Evolutionary conservation across 345 rosid species (phyloP), one percentile per base, ranked within the genome.

Genomic region (Acer yangbiense): DNA sequence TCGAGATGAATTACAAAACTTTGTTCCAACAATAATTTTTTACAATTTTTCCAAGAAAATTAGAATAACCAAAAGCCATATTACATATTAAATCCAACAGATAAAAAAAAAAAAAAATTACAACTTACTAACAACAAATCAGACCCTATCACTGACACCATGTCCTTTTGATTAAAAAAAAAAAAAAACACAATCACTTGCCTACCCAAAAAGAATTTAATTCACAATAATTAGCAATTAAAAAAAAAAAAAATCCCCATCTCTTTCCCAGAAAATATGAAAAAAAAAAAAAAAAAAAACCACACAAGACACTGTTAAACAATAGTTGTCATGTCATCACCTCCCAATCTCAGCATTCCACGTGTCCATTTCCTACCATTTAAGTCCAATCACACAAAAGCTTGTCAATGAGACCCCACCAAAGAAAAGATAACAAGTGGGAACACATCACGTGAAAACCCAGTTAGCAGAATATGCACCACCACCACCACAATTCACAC

Each of bases 391-490:
- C 71, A 13, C 14, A 8, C 69, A 72, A 39, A 16, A 43, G 43
- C 57, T 77, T 68, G 67, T 63, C 76, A 35, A 39, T 32, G 70
- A 69, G 39, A 35, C 61, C 72, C 84, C 77, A 73, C 74, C 6
- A 46, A 2, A 44, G 6, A 35, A 44, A 73, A 50, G 70, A 72
- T 64, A 61, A 32, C 78, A 61, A 68, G 61, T 69, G 29, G 76
- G 78, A 76, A 85, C 88, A 85, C 71, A 75, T 79, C 80, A 86
- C 82, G 83, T 83, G 88, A 79, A 79, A 65, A 23, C 73, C 78
- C 81, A 57, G 76, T 75, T 77, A 70, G 79, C 78, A 68, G 73
- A 84, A 78, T 69, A 46, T 76, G 65, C 76, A 78, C 72, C 76
- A 61, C 68, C 10, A 43, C 46, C 46, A 43, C 46, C 46, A 43